Conservation (phyloP, 805 yeast species). For the Jamesozyma gamospora region DNA sequence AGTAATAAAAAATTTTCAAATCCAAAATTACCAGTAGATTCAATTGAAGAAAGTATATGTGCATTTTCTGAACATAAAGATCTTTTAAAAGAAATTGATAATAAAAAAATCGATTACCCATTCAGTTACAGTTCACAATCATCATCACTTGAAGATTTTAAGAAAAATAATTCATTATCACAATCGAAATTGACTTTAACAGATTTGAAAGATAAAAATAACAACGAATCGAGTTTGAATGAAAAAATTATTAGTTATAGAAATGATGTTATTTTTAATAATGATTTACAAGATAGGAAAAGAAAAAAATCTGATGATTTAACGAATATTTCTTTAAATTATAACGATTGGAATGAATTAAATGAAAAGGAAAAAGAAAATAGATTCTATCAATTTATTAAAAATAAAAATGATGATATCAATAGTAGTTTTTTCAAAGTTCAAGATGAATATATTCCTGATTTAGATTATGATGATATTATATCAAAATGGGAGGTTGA, state of each 20-base stretch:
- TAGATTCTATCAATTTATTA: no score
- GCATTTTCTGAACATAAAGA: no score
- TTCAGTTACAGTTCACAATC: no score
- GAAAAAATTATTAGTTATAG: not conserved
- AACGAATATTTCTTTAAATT: not conserved
- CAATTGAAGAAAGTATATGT: no score
- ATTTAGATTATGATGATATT: conserved; percentile 46
- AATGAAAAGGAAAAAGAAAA: no score
- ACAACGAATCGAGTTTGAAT: conserved; percentile 17
- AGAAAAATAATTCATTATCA: not conserved
- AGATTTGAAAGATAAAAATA: not conserved
- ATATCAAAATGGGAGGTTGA: conserved; percentile 38
- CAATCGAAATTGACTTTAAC: not conserved
- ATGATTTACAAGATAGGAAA: not conserved
- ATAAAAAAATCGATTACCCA: no score
- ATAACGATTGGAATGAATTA: no score
- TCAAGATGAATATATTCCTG: conserved; percentile 60
- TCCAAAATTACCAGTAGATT: no score
- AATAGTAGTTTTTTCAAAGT: conserved; percentile 19
- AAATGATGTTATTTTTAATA: not conserved
- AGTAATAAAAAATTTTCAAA: no score
- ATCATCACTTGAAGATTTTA: not conserved
- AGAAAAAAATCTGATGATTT: not conserved
- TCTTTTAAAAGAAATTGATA: no score
- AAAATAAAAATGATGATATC: conserved; percentile 31